phyloP scores from a whole-genome alignment of 2,329 filamentous ascomycete genomes.

The Ophiostoma montium region DNA sequence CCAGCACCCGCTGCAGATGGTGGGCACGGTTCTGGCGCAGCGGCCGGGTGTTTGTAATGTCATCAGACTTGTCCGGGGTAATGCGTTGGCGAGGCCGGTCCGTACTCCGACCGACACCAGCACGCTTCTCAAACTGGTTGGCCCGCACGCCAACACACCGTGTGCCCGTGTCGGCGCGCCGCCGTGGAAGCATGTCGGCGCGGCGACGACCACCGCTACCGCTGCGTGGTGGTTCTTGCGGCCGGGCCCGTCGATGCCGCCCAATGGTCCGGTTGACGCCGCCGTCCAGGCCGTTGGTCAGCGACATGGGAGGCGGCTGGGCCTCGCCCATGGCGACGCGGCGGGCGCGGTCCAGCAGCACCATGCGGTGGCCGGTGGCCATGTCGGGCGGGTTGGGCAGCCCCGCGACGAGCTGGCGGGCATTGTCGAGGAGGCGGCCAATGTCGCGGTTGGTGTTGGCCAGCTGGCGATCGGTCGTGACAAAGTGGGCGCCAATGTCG shows the following conservation, averaged over 20 bases:
- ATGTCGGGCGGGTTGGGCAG: background rate
- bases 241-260: slow-evolving; percentile 3
- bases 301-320: slow-evolving; percentile 7
- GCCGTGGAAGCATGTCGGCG: background rate
- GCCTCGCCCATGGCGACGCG: slow-evolving; percentile 10
- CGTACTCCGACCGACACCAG: background rate
- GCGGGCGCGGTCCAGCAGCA: slow-evolving; percentile 12
- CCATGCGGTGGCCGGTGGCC: slow-evolving; percentile 1
- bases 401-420: background rate
- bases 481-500: slow-evolving; percentile 4
- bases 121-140: background rate
- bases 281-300: slow-evolving; percentile 6
- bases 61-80: background rate
- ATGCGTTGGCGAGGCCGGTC: background rate
- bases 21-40: background rate
- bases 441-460: slow-evolving; percentile 10
- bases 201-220: background rate
- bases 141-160: background rate
- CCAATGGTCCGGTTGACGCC: slow-evolving; percentile 5
- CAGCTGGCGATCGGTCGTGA: background rate
- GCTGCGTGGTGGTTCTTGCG: background rate
- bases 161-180: slow-evolving; percentile 1
- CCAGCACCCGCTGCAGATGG: background rate
- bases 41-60: background rate
- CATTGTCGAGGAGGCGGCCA: background rate